Conservation (phyloP, 202 grass and related monocot species). For the Carex arenaria region DNA sequence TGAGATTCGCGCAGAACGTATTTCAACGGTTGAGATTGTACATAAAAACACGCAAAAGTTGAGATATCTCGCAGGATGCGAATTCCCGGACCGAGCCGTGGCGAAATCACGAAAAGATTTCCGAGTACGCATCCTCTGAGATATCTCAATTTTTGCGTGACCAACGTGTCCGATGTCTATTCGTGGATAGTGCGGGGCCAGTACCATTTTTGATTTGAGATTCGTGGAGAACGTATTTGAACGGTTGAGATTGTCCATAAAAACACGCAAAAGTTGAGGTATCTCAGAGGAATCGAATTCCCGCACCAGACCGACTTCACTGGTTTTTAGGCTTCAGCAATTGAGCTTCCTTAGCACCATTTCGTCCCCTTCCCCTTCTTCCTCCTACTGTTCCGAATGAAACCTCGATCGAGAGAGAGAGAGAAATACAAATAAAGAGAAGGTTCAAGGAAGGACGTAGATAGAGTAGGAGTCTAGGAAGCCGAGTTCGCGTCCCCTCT, state of each 20-base stretch:
- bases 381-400: background rate
- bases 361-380: background rate
- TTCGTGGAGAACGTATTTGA: too few relatives aligned
- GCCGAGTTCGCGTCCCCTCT: background rate
- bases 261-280: too few relatives aligned
- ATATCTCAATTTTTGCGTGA: too few relatives aligned
- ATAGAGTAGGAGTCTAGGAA: background rate
- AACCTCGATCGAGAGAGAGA: slow-evolving; percentile 8
- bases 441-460: background rate
- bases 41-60: too few relatives aligned
- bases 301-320: background rate
- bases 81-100: background rate
- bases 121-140: background rate
- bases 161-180: too few relatives aligned
- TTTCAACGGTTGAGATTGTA: too few relatives aligned
- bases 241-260: too few relatives aligned
- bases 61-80: too few relatives aligned
- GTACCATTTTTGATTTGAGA: too few relatives aligned
- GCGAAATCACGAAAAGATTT: background rate
- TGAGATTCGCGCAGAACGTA: too few relatives aligned
- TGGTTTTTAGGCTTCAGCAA: background rate
- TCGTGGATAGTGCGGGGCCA: too few relatives aligned
- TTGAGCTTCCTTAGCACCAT: background rate
- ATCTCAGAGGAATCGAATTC: too few relatives aligned
- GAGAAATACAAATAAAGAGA: background rate